A percentile compares a stretch with the other conserved stretches of the same genome.
phyloP scores from a whole-genome alignment of 2,329 filamentous ascomycete genomes.

The Tolypocladium guangdongense region DNA sequence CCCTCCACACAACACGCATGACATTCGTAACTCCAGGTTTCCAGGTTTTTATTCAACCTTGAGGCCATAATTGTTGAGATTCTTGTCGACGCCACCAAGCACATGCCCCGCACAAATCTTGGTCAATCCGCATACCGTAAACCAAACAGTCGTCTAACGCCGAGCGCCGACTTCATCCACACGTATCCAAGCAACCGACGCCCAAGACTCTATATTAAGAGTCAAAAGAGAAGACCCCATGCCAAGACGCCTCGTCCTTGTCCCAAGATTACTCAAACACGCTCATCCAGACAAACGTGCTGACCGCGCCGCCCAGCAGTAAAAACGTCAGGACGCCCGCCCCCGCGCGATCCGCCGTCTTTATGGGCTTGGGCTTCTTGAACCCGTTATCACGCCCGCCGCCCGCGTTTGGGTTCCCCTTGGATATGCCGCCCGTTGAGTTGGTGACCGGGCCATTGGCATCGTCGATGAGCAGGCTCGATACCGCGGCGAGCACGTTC shows the following conservation, averaged over 20 bases:
- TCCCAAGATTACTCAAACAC: conserved; percentile 12
- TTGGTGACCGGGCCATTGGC: conserved; percentile 32
- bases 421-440: conserved; percentile 37
- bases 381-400: conserved; percentile 18
- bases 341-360: conserved; percentile 34
- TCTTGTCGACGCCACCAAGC: too few relatives aligned
- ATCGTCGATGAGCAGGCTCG: conserved; percentile 33
- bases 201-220: too few relatives aligned
- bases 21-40: too few relatives aligned
- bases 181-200: neutral
- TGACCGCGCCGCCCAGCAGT: conserved; percentile 27
- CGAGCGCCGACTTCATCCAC: neutral
- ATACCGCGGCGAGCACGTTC: conserved; percentile 44
- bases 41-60: too few relatives aligned
- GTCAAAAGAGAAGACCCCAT: neutral
- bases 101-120: neutral
- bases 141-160: neutral
- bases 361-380: conserved; percentile 19
- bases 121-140: neutral
- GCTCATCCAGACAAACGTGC: conserved; percentile 41
- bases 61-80: too few relatives aligned
- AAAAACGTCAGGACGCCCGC: conserved; percentile 37
- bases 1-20: too few relatives aligned
- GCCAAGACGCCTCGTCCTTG: neutral
- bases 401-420: conserved; percentile 30